Base-by-base conservation (phyloP, 2,329 filamentous ascomycete species). In the Xylariaceae sp. region DNA sequence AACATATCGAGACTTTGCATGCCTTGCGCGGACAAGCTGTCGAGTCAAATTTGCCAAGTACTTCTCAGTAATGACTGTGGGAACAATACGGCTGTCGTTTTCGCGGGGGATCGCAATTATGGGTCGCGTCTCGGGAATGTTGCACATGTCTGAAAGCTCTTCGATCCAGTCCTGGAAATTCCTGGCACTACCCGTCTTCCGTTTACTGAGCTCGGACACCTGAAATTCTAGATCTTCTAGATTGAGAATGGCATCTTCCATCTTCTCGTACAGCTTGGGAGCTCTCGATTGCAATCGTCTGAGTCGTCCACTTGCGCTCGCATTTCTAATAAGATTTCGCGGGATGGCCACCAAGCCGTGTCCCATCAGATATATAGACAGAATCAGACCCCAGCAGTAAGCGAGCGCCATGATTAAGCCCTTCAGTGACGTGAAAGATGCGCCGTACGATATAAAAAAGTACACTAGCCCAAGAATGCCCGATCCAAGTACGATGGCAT, bases 351-450 rank as follows among this genome's bases (percentile, higher is more conserved):
- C 94, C 21, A 99, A 79, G 6, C 94, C 94, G 72, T 99, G 94
- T 6, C 94, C 94, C 93, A 99, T 97, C 33, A 99, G 80, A 67
- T 96, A 97, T 58, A 99, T 96, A 39, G 92, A 94, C 46, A 97
- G 80, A 4, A 93, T 80, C 64, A 99, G 76, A 64, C 92, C 92
- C 89, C 92, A 97, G 55, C 91, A 91, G 72, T 99, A 99, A 30
- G 93, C 90, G 55, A 97, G 77, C 11, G 94, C 93, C 90, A 99
- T 96, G 59, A 96, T 81, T 33, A 95, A 78, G 29, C 84, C 87
- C 75, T 96, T 96, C 63, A 97, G 80, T 0, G 87, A 88, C 2
- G 78, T 79, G 54, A 88, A 81, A 21, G 85, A 82, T 63, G 91
- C 85, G 1, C 89, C 89, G 67, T 91, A 91, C 27, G 85, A 85